Evolutionary conservation across 257 asterid species (phyloP).

Genomic region (Parsonsia alboflavescens): DNA sequence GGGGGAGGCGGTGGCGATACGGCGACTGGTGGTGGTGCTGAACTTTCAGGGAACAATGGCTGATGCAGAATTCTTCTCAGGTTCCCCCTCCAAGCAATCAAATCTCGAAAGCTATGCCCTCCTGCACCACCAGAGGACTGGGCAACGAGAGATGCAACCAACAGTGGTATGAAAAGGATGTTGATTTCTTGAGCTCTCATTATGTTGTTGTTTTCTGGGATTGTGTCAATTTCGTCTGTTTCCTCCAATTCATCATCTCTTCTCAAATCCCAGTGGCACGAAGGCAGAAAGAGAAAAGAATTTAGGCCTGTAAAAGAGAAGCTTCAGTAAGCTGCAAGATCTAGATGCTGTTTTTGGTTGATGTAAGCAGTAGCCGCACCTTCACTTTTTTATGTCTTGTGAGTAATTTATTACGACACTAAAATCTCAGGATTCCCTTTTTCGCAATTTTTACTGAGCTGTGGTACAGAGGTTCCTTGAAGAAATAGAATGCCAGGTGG

Average conservation of each 20-base stretch:
- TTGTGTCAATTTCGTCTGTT: constrained; percentile 26
- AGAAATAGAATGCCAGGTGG: constrained; percentile 23
- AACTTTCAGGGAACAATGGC: constrained; percentile 55
- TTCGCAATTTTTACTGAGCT: neutral
- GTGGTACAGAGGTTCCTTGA: constrained; percentile 1
- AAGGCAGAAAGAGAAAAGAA: constrained; percentile 12
- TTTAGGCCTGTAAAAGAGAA: constrained; percentile 41
- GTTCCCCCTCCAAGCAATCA: constrained; percentile 12
- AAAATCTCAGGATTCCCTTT: neutral
- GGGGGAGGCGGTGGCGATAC: constrained; percentile 19
- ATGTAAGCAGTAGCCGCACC: constrained; percentile 40
- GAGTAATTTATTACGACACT: neutral
- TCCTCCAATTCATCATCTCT: constrained; percentile 39
- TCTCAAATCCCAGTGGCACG: constrained; percentile 15
- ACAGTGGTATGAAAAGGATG: constrained; percentile 35
- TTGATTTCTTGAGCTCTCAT: constrained; percentile 38
- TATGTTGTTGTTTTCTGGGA: constrained; percentile 28
- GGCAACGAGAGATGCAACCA: constrained; percentile 19
- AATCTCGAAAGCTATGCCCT: constrained; percentile 20
- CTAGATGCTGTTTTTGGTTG: constrained; percentile 39
- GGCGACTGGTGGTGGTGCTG: constrained; percentile 40
- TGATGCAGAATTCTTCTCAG: constrained; percentile 82
- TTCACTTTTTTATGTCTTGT: constrained; percentile 8
- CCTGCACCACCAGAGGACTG: constrained; percentile 16
- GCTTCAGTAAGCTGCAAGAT: constrained; percentile 64